Percentiles rank a stretch among this genome's conserved stretches.
Conservation (phyloP, 2,329 filamentous ascomycete genomes). For the Lithohypha guttulata region DNA sequence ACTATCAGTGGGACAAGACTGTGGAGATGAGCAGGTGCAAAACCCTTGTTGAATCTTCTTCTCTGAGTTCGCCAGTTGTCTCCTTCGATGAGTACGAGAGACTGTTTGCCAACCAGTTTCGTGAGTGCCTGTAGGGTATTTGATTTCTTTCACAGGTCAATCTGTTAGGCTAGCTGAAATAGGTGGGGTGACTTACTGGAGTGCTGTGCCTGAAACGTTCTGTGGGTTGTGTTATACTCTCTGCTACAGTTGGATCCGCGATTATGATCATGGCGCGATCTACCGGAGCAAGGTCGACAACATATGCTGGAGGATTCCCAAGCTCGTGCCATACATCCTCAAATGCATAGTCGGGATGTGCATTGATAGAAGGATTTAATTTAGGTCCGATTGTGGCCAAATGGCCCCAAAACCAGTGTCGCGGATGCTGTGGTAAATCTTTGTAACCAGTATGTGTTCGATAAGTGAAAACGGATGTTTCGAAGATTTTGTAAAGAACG, state of each 20-base stretch:
- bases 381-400: slow-evolving; percentile 15
- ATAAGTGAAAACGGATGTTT: slow-evolving; percentile 4
- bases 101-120: slow-evolving; percentile 24
- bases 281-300: slow-evolving; percentile 34
- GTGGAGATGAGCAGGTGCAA: slow-evolving; percentile 29
- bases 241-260: slow-evolving; percentile 29
- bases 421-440: slow-evolving; percentile 14
- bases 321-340: slow-evolving; percentile 16
- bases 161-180: too few relatives aligned
- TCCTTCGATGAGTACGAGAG: slow-evolving; percentile 30
- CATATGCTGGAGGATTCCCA: slow-evolving; percentile 20
- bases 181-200: too few relatives aligned
- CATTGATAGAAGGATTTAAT: slow-evolving; percentile 12
- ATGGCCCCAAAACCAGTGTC: slow-evolving; percentile 16
- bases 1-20: slow-evolving; percentile 24
- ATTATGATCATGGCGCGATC: slow-evolving; percentile 28
- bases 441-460: slow-evolving; percentile 8
- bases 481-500: background rate
- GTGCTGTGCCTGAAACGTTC: slow-evolving; percentile 28
- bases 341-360: slow-evolving; percentile 18
- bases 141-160: too few relatives aligned
- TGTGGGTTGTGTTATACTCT: slow-evolving; percentile 30
- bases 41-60: slow-evolving; percentile 31
- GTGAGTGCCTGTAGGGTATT: slow-evolving; percentile 25
- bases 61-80: slow-evolving; percentile 30